phyloP scores from a whole-genome alignment of 2,329 filamentous ascomycete species.

The Parastagonospora avenae region DNA sequence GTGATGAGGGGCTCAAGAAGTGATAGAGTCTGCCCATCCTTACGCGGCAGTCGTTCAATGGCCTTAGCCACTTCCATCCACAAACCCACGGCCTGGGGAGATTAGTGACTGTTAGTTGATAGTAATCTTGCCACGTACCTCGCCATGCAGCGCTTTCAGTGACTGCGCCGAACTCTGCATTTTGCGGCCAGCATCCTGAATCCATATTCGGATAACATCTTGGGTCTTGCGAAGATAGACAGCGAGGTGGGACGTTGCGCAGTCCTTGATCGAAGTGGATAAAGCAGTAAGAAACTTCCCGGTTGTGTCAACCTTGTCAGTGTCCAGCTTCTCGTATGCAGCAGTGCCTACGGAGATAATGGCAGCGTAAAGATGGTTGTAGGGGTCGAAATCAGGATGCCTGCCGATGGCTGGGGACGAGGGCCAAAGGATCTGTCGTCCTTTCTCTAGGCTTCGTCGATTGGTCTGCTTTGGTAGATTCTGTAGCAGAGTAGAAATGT shows the following conservation, averaged over 20 bases:
- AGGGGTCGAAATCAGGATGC: conserved; percentile 59
- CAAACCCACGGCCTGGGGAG: conserved; percentile 38
- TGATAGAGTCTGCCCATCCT: conserved; percentile 62
- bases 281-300: conserved; percentile 61
- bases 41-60: conserved; percentile 63
- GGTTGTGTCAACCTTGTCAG: conserved; percentile 46
- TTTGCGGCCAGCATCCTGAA: conserved; percentile 59
- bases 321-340: conserved; percentile 58
- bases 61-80: conserved; percentile 56
- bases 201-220: conserved; percentile 65
- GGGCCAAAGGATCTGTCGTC: conserved; percentile 70
- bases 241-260: conserved; percentile 56
- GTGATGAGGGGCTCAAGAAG: conserved; percentile 57
- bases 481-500: conserved; percentile 43
- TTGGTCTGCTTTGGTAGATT: conserved; percentile 52
- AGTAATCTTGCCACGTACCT: conserved; percentile 27
- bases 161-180: conserved; percentile 30
- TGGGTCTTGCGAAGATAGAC: conserved; percentile 67
- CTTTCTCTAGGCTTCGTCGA: conserved; percentile 61
- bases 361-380: conserved; percentile 69
- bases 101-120: conserved; percentile 12
- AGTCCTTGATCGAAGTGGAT: conserved; percentile 46
- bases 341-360: conserved; percentile 58
- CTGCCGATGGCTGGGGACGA: conserved; percentile 48
- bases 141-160: conserved; percentile 26